These are phyloP conservation scores for Lachnellula subtilissima DNA, from an alignment of 2,329 filamentous ascomycete species.

Conservation along the genomic window DNA sequence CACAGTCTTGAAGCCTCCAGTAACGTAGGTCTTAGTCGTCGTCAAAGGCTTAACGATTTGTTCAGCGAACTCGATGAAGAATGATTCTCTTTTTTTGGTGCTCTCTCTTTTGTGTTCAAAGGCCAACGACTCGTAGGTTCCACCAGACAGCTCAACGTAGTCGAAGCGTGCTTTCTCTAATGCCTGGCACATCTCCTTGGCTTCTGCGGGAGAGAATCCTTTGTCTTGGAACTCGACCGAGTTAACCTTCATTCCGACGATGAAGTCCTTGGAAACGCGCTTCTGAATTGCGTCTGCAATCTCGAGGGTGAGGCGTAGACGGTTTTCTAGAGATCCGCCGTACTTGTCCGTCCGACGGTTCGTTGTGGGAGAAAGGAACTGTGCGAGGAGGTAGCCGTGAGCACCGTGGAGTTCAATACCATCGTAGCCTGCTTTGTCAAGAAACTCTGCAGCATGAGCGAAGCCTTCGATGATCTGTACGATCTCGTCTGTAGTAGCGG, in stretches of 20 bases:
- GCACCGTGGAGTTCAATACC: slow-evolving; percentile 37
- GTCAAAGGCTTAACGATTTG: slow-evolving; percentile 44
- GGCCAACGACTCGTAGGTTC: slow-evolving; percentile 50
- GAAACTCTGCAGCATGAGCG: slow-evolving; percentile 55
- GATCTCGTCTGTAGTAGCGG: slow-evolving; percentile 52
- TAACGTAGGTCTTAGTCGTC: slow-evolving; percentile 47
- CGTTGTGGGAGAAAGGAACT: slow-evolving; percentile 28
- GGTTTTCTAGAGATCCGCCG: slow-evolving; percentile 29
- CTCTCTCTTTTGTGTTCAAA: slow-evolving; percentile 35
- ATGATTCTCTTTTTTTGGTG: slow-evolving; percentile 52
- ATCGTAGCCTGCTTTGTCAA: slow-evolving; percentile 57
- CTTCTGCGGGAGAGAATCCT: slow-evolving; percentile 53
- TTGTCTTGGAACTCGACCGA: slow-evolving; percentile 54
- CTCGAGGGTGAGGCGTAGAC: slow-evolving; percentile 45
- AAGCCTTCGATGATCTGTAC: slow-evolving; percentile 54
- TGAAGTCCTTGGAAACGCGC: slow-evolving; percentile 34
- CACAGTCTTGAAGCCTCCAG: slow-evolving; percentile 56
- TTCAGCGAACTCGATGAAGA: slow-evolving; percentile 62
- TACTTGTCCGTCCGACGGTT: slow-evolving; percentile 30
- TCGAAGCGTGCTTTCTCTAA: slow-evolving; percentile 52
- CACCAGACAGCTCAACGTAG: slow-evolving; percentile 65
- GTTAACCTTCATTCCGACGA: slow-evolving; percentile 52
- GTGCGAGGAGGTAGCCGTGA: slow-evolving; percentile 31
- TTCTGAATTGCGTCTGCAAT: slow-evolving; percentile 56
- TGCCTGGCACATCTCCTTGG: slow-evolving; percentile 46